A percentile compares a stretch with the other conserved stretches of the same genome.
These are phyloP conservation scores for Graphiopsis chlorocephala DNA, from an alignment of 2,329 filamentous ascomycete species.

Conservation along the genomic window DNA sequence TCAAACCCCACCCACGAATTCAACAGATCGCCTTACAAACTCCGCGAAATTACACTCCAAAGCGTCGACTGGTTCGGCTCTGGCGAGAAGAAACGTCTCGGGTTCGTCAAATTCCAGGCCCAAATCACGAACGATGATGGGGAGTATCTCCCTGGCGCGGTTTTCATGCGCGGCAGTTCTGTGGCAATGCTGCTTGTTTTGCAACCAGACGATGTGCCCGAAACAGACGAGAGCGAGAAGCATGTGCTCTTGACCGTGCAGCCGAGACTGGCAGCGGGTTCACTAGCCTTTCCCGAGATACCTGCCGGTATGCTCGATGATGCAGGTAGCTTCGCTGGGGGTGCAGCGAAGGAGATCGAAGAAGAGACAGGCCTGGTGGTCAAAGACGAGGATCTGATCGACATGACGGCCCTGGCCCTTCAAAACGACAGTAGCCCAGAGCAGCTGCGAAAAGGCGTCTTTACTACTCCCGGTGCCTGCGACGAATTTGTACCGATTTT, in stretches of 20 bases:
- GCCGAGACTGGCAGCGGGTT: constrained; percentile 56
- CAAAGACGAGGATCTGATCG: constrained; percentile 48
- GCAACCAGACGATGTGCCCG: constrained; percentile 50
- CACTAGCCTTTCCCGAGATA: constrained; percentile 54
- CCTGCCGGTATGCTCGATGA: constrained; percentile 62
- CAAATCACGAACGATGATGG: constrained; percentile 52
- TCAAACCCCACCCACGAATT: constrained; percentile 48
- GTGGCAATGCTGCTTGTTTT: constrained; percentile 57
- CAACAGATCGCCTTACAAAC: constrained; percentile 49
- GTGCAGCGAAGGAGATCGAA: constrained; percentile 55
- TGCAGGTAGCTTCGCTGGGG: constrained; percentile 51
- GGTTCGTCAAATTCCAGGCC: constrained; percentile 57
- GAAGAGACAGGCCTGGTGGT: constrained; percentile 58
- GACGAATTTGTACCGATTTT: constrained; percentile 60
- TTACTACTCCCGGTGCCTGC: constrained; percentile 55
- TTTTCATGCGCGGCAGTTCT: constrained; percentile 60
- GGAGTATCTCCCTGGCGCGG: constrained; percentile 53
- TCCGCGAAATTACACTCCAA: constrained; percentile 54
- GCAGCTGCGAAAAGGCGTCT: constrained; percentile 49
- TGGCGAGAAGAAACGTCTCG: constrained; percentile 40
- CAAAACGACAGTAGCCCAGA: constrained; percentile 30
- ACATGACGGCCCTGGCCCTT: constrained; percentile 54
- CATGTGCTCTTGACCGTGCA: constrained; percentile 56
- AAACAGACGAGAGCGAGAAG: constrained; percentile 44
- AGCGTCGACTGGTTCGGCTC: constrained; percentile 52